Evolutionary conservation across 495 filamentous ascomycete species (phyloP).

Genomic region (Neurospora sp.): DNA sequence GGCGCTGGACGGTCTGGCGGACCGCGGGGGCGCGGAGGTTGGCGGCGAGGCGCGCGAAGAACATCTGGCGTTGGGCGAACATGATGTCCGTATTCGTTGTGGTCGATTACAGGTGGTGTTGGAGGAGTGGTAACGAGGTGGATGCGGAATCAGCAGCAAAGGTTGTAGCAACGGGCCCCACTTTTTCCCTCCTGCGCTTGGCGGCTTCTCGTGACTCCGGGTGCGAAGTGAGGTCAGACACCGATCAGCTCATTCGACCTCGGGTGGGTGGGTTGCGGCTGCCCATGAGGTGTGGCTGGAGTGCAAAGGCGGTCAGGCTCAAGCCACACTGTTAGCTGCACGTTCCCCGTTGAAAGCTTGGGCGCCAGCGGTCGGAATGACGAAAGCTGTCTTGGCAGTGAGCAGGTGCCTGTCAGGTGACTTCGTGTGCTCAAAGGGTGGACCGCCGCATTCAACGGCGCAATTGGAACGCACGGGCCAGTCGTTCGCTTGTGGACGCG

Average conservation of each 20-base stretch:
- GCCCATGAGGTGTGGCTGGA: neutral
- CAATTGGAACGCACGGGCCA: neutral
- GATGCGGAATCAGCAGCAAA: neutral
- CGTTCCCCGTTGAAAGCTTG: neutral
- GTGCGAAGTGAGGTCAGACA: slow-evolving; percentile 15
- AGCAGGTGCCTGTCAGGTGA: slow-evolving; percentile 9
- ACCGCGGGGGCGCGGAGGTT: no score
- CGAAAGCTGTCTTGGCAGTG: slow-evolving; percentile 1
- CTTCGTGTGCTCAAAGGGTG: neutral
- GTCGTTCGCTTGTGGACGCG: neutral
- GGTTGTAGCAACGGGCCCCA: neutral
- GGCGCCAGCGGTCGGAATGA: slow-evolving; percentile 1
- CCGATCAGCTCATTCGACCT: slow-evolving; percentile 17
- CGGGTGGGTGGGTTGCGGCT: slow-evolving; percentile 5
- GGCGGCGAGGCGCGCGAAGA: no score
- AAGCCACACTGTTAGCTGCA: neutral
- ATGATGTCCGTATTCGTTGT: slow-evolving; percentile 30
- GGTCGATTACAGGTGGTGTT: neutral
- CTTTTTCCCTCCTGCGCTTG: neutral
- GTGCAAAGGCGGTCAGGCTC: neutral
- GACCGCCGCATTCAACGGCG: neutral
- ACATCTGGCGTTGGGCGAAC: slow-evolving; percentile 43
- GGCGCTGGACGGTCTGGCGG: no score
- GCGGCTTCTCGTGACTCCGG: neutral
- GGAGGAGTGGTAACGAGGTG: neutral